These are phyloP conservation scores for Pseudogymnoascus sp. DNA, from an alignment of 2,329 filamentous ascomycete genomes.

Conservation along the genomic window DNA sequence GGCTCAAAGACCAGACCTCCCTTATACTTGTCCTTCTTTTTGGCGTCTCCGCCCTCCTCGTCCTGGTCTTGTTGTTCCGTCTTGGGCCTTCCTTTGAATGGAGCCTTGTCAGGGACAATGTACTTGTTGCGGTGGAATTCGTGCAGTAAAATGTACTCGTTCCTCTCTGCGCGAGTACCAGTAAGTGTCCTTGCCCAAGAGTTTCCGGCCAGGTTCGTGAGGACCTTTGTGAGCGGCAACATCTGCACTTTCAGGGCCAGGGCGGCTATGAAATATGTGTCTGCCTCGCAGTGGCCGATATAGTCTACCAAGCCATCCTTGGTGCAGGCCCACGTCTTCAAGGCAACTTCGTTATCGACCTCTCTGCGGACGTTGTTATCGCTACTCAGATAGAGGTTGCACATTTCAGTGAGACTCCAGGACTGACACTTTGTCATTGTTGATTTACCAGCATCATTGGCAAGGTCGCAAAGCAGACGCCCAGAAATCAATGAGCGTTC, in stretches of 20 bases:
- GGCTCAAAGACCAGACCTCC: conserved; percentile 97
- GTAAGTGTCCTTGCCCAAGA: conserved; percentile 96
- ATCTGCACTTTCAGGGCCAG: conserved; percentile 84
- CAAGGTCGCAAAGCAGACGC: conserved; percentile 84
- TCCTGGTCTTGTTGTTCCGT: conserved; percentile 62
- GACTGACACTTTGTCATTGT: conserved; percentile 96
- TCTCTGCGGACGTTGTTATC: conserved; percentile 68
- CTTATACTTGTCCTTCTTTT: conserved; percentile 99
- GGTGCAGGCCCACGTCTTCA: conserved; percentile 79
- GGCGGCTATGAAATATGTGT: conserved; percentile 93
- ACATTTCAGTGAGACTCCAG: conserved; percentile 98
- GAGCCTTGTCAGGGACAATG: conserved; percentile 93
- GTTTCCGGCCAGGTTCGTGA: conserved; percentile 95
- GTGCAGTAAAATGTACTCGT: conserved; percentile 97
- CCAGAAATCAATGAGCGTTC: conserved; percentile 86
- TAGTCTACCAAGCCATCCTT: conserved; percentile 88
- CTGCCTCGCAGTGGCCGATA: conserved; percentile 84
- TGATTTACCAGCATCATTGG: conserved; percentile 94
- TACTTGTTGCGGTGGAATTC: conserved; percentile 97
- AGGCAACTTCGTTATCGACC: conserved; percentile 76
- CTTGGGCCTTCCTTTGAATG: conserved; percentile 66
- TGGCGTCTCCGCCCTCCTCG: conserved; percentile 65
- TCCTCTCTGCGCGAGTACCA: conserved; percentile 91
- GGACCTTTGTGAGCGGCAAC: conserved; percentile 83
- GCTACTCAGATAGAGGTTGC: conserved; percentile 69